Evolutionary conservation across 345 rosid species (phyloP).

Genomic region (Lagerstroemia speciosa): DNA sequence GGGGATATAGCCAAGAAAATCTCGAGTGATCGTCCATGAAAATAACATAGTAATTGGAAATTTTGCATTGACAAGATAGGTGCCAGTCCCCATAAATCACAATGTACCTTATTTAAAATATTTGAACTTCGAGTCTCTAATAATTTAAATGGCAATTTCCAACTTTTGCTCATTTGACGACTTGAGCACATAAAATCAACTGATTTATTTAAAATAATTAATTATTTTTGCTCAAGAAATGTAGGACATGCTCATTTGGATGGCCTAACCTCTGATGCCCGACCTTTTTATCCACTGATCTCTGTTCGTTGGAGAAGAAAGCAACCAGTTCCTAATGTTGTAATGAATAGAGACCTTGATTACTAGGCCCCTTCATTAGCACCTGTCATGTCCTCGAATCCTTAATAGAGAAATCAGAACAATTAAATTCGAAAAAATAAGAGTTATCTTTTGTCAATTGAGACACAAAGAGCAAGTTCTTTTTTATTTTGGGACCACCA

Average conservation of each 20-base stretch:
- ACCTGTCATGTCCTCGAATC: slow-evolving; percentile 1
- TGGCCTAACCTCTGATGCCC: background rate
- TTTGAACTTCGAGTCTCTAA: background rate
- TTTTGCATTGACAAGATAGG: background rate
- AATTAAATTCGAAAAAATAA: slow-evolving; percentile 4
- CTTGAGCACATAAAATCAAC: background rate
- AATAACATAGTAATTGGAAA: slow-evolving; percentile 6
- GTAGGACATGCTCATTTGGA: background rate
- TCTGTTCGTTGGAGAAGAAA: background rate
- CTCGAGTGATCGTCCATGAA: too few species aligned
- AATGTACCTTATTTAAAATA: background rate
- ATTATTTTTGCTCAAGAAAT: background rate
- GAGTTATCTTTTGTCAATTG: background rate
- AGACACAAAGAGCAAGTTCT: background rate
- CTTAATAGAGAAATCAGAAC: background rate
- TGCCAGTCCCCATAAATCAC: slow-evolving; percentile 7
- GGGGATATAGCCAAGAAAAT: too few species aligned
- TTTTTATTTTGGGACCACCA: slow-evolving; percentile 6
- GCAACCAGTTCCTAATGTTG: background rate
- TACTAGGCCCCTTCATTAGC: background rate
- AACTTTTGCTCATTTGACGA: background rate
- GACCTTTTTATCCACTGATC: background rate
- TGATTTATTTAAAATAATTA: background rate
- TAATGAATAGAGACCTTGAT: background rate
- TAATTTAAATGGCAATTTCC: background rate